These are phyloP conservation scores for Salvia splendens DNA, from an alignment of 257 asterid species.

Conservation along the genomic window DNA sequence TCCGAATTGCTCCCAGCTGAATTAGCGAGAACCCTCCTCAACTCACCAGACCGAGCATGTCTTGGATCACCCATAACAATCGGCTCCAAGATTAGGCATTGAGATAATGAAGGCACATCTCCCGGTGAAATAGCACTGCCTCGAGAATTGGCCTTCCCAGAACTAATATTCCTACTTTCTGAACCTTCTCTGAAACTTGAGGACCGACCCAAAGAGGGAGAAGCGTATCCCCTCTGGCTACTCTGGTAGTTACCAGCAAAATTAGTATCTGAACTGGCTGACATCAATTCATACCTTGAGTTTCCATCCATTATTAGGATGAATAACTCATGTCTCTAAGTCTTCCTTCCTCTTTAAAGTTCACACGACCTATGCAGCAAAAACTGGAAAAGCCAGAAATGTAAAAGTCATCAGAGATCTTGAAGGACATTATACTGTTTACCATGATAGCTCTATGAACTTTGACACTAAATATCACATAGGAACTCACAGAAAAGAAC, in stretches of 20 bases:
- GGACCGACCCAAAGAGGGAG: slow-evolving; percentile 63
- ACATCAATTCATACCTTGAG: slow-evolving; percentile 62
- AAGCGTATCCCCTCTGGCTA: slow-evolving; percentile 70
- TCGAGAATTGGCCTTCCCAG: slow-evolving; percentile 67
- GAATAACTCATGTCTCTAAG: slow-evolving; percentile 43
- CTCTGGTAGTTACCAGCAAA: slow-evolving; percentile 67
- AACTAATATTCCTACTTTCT: slow-evolving; percentile 58
- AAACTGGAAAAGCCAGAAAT: slow-evolving; percentile 32
- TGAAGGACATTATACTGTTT: slow-evolving; percentile 15
- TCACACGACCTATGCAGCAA: slow-evolving; percentile 33
- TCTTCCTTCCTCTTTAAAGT: slow-evolving; percentile 29
- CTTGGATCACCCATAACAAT: slow-evolving; percentile 61
- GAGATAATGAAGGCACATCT: slow-evolving; percentile 64
- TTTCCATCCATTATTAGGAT: slow-evolving; percentile 74
- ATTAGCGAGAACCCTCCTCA: slow-evolving; percentile 66
- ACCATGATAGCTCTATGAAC: slow-evolving; percentile 13
- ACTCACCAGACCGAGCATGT: slow-evolving; percentile 54
- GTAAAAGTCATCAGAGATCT: slow-evolving; percentile 26
- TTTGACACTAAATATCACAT: neutral
- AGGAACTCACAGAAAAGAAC: slow-evolving; percentile 8
- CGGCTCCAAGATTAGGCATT: slow-evolving; percentile 72
- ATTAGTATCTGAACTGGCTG: slow-evolving; percentile 72
- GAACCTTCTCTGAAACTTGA: slow-evolving; percentile 83
- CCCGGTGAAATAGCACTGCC: slow-evolving; percentile 52
- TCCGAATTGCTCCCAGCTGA: slow-evolving; percentile 66